Conservation (phyloP, 2,329 filamentous ascomycete genomes). For the Fusarium ambrosium region DNA sequence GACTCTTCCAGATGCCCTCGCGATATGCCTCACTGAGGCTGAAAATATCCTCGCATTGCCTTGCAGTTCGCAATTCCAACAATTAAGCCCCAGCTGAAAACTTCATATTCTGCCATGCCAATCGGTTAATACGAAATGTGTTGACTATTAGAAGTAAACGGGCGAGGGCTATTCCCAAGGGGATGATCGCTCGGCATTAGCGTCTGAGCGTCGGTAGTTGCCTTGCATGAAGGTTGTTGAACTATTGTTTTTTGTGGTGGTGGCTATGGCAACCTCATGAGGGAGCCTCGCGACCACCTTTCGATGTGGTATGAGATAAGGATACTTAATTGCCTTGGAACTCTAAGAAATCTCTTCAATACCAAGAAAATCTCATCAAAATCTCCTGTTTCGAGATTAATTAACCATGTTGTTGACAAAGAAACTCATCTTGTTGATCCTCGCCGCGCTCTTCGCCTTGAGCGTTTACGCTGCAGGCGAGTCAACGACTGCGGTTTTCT, state of each 20-base stretch:
- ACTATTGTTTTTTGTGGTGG: background rate
- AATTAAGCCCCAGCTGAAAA: background rate
- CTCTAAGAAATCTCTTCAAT: background rate
- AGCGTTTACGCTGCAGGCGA: background rate
- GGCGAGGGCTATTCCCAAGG: background rate
- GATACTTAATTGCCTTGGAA: background rate
- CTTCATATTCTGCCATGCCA: background rate
- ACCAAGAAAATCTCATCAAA: background rate
- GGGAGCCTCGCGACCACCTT: background rate
- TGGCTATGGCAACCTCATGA: background rate
- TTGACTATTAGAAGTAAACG: background rate
- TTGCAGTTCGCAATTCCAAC: background rate
- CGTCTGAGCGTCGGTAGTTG: background rate
- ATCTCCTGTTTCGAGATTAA: background rate
- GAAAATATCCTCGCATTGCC: background rate
- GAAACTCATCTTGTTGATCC: background rate
- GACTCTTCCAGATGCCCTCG: background rate
- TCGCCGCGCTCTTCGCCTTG: background rate
- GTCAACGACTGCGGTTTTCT: background rate
- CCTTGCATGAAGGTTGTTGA: background rate
- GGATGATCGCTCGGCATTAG: background rate
- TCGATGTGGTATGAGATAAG: background rate
- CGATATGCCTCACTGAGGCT: background rate
- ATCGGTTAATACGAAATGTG: background rate
- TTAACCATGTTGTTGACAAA: background rate